Base-by-base conservation (phyloP, 1,284 basidiomycete genomes). In the Tremellales sp. region DNA sequence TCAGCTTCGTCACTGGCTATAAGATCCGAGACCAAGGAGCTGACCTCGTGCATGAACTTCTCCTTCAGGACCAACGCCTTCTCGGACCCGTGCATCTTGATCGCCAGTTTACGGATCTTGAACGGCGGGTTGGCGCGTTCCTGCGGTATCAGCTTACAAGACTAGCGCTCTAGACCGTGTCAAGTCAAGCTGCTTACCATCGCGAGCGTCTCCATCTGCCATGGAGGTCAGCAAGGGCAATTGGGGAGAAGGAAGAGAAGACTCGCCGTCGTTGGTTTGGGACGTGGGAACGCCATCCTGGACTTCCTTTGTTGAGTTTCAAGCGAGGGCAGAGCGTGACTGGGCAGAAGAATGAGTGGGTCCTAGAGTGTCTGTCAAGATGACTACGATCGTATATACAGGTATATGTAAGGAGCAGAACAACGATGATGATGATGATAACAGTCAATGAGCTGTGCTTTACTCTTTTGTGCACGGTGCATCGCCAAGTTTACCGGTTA, bases 101-200 rank as follows among this genome's bases (percentile, higher is more conserved):
- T 61, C 10, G 68, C 60, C 42, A 76, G 61, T 57, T 75, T 70
- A 26, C 77, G 72, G 41, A 78, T 67, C 52, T 77, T 74, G 65
- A 79, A 79, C 10, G 77, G 75, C 17, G 77, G 75, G 59, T 78
- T 77, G 25, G 66, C 69, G 25, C 78, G 67, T 64, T 79, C 78
- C 72, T 74, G 51, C 25, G 29, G 22, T 10, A 21, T 6, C 29
- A 33, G 29, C 29, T 33, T n/a, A n/a, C 40, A 22, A 17, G 5
- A 13, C 35, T 19, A 26, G 4, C 25, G 31, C 17, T 33, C 29
- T 17, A 13, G 22, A 5, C 27, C 25, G 29, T 13, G 13, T 40
- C 4, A 39, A 26, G 15, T 41, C 47, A 33, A 29, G 6, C 42
- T 13, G 66, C 70, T 45, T 46, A 72, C 71, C 60, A 55, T 61